Conservation (phyloP, 495 filamentous ascomycete genomes). For the Penicillium malachiteum region DNA sequence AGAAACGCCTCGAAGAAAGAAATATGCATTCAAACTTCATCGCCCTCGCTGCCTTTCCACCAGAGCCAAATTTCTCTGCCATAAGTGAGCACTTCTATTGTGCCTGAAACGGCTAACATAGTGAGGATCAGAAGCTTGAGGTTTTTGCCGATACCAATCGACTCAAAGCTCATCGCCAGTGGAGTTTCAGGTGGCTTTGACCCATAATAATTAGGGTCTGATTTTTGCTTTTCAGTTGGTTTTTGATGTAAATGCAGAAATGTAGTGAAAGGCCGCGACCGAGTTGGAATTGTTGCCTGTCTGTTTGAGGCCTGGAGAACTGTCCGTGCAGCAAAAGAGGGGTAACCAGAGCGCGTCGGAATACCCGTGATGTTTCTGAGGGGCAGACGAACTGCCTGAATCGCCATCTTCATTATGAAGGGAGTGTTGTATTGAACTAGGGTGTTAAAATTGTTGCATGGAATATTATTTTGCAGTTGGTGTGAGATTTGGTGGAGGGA, state of each 20-base stretch:
- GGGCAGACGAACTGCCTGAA: too few species aligned
- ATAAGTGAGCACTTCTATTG: constrained; percentile 5
- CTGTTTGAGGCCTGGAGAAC: background rate
- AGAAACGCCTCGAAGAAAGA: too few species aligned
- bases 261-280: background rate
- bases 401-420: too few species aligned
- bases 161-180: constrained; percentile 12
- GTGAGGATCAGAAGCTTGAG: constrained; percentile 2
- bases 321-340: background rate
- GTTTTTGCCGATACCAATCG: constrained; percentile 7
- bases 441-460: too few species aligned
- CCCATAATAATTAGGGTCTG: background rate
- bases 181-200: background rate
- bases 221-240: background rate
- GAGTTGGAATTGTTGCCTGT: background rate
- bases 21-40: background rate
- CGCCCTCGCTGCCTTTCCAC: constrained; percentile 10
- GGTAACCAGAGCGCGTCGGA: background rate
- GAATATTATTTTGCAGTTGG: too few species aligned
- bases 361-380: too few species aligned
- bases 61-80: constrained; percentile 9
- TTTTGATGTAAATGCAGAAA: background rate
- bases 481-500: too few species aligned
- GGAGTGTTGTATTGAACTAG: too few species aligned
- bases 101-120: background rate